Conservation (phyloP, 2,329 filamentous ascomycete species). For the Aspergillus pseudotamarii region DNA sequence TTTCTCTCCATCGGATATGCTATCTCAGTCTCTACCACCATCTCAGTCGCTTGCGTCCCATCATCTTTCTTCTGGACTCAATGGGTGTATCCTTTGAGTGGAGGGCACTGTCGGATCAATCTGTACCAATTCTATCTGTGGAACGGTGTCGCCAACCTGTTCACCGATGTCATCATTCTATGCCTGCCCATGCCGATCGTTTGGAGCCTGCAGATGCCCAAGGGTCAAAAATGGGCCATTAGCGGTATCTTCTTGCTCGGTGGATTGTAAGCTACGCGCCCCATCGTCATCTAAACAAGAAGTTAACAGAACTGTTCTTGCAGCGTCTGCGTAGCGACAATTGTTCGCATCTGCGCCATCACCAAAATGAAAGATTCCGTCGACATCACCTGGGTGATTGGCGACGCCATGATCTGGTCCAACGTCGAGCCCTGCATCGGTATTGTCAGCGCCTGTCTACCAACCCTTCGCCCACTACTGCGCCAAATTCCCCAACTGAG, state of each 20-base stretch:
- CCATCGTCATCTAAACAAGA: neutral
- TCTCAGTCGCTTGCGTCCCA: constrained; percentile 16
- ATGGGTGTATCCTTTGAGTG: constrained; percentile 14
- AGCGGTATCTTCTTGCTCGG: constrained; percentile 23
- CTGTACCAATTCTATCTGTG: constrained; percentile 22
- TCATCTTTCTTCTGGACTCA: constrained; percentile 22
- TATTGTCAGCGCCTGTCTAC: constrained; percentile 26
- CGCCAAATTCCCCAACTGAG: constrained; percentile 5
- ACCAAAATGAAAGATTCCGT: constrained; percentile 16
- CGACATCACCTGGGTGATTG: constrained; percentile 24
- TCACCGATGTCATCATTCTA: constrained; percentile 22
- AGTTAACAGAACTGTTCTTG: neutral
- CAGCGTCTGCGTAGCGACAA: constrained; percentile 23
- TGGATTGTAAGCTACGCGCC: constrained; percentile 17
- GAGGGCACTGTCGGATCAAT: constrained; percentile 14
- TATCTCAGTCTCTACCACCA: constrained; percentile 12
- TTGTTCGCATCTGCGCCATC: constrained; percentile 22
- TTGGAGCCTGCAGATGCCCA: constrained; percentile 21
- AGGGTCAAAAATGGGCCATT: constrained; percentile 15
- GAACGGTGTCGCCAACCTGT: constrained; percentile 20
- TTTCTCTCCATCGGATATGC: constrained; percentile 18
- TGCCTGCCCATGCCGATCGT: constrained; percentile 21
- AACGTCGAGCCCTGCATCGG: constrained; percentile 27
- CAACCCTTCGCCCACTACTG: constrained; percentile 19
- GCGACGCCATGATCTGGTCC: constrained; percentile 25